Evolutionary conservation across 2,329 filamentous ascomycete genomes (phyloP).

Genomic region (Apiospora marii): DNA sequence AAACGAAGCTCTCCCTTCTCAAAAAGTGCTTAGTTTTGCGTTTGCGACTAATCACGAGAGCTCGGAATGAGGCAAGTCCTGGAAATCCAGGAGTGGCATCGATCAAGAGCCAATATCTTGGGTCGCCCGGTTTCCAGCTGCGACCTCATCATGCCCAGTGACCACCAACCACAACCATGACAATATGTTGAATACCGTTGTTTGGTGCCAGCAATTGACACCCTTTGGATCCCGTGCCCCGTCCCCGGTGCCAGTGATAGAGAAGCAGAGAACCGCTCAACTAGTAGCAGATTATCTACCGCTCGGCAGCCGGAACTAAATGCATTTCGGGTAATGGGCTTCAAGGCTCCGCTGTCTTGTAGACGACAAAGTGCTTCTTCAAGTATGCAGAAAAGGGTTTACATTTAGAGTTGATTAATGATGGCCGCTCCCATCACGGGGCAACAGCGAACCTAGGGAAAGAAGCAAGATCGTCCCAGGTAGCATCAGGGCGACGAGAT

Average conservation of each 20-base stretch:
- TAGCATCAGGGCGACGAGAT: not conserved
- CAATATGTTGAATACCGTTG: not conserved
- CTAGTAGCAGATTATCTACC: not conserved
- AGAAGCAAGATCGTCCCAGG: not conserved
- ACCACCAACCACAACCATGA: not conserved
- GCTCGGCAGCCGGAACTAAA: not conserved
- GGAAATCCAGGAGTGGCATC: not conserved
- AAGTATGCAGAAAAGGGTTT: not conserved
- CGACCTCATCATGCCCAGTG: not conserved
- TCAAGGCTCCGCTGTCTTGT: conserved; percentile 2
- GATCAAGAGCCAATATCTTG: not conserved
- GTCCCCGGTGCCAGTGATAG: not conserved
- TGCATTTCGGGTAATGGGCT: not conserved
- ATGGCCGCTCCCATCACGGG: not conserved
- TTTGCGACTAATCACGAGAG: not conserved
- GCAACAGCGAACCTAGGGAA: not conserved
- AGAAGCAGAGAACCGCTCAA: not conserved
- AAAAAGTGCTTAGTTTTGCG: not conserved
- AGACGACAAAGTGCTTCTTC: not conserved
- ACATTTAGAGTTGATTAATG: not conserved
- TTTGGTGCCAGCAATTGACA: conserved; percentile 15
- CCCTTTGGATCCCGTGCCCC: conserved; percentile 1
- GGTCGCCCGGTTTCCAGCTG: not conserved
- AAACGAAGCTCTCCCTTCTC: not conserved
- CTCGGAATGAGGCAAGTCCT: not conserved